Evolutionary conservation across 306 rosid species (phyloP), one percentile per base, ranked within the genome.

Genomic region (Rosa persica): DNA sequence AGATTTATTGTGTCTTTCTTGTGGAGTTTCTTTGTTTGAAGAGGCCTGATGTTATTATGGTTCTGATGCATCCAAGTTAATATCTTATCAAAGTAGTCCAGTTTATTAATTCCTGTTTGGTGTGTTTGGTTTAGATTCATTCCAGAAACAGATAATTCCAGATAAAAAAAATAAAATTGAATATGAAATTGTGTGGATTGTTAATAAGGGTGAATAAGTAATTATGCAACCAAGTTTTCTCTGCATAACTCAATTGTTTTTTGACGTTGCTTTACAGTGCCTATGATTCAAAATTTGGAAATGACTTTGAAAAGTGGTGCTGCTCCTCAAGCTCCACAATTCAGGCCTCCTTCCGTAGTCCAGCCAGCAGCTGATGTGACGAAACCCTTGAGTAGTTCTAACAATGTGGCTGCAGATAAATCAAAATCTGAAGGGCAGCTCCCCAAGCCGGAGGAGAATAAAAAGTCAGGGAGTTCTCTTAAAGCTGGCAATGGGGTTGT

Each of bases 241-340:
- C 40, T 25, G 43, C 43, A 30, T 44, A 2, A 67, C 8, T 8
- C 0, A 11, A 11, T 23, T 23, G 74, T 74, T 30, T 48, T 4
- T 12, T 65, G 34, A 66, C 65, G 27, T 38, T 49, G 12, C 79
- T 62, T 46, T 88, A 78, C 94, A 96, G 98, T 96, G 93, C 99
- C 99, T 43, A 91, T 93, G 98, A 90, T 96, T 30, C 99, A 96
- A 68, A 93, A 91, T 79, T 77, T 95, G 40, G 99, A 95, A 85
- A 48, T 88, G 62, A 95, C 99, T 34, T 1, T 95, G 89, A 91
- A 65, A 77, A 55, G 94, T 12, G 97, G 97, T 30, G 97, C 87
- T 3, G 97, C 87, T 57, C 99, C 99, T 0, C 96, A 85, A 70
- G 91, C 84, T 23, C 98, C 99, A 4, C 98, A 91, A 46, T 93